Percentiles rank a stretch among this genome's conserved stretches.
Conservation (phyloP, 164 flowering plant species). For the Nelumbo lutea region DNA sequence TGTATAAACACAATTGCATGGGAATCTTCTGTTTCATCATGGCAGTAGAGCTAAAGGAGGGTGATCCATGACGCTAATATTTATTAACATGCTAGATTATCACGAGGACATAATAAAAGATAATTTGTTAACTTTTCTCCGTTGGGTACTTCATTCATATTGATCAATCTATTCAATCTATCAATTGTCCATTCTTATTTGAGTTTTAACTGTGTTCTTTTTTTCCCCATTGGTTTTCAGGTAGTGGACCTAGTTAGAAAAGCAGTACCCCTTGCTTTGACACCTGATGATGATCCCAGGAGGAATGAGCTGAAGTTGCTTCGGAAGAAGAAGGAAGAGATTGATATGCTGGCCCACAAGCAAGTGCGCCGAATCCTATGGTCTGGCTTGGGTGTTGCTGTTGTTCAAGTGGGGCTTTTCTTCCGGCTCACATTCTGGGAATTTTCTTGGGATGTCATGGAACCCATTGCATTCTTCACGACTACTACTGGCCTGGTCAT, state of each 20-base stretch:
- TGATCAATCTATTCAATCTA: no score
- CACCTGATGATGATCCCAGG: constrained; percentile 67
- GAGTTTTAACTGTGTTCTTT: neutral
- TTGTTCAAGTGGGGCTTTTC: constrained; percentile 72
- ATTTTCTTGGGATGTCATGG: constrained; percentile 98
- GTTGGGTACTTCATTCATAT: no score
- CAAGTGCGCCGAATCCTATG: constrained; percentile 73
- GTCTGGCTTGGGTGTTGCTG: constrained; percentile 58
- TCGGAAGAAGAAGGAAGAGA: constrained; percentile 63
- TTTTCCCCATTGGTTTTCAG: constrained; percentile 21
- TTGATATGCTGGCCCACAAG: constrained; percentile 68
- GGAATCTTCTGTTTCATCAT: no score
- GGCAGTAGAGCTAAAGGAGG: no score
- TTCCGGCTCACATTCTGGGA: constrained; percentile 93
- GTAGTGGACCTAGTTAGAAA: constrained; percentile 71
- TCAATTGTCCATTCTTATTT: neutral
- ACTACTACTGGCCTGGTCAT: constrained; percentile 60
- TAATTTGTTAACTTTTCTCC: no score
- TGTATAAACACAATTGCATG: no score
- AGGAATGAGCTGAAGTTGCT: constrained; percentile 58
- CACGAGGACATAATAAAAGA: no score
- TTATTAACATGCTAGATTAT: no score
- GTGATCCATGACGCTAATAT: no score
- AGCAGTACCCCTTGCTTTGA: constrained; percentile 70
- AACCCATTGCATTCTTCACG: constrained; percentile 78